A percentile compares a stretch with the other conserved stretches of the same genome.
phyloP scores from a whole-genome alignment of 441 rosid genomes.

The Euphorbia schlechtendalii region DNA sequence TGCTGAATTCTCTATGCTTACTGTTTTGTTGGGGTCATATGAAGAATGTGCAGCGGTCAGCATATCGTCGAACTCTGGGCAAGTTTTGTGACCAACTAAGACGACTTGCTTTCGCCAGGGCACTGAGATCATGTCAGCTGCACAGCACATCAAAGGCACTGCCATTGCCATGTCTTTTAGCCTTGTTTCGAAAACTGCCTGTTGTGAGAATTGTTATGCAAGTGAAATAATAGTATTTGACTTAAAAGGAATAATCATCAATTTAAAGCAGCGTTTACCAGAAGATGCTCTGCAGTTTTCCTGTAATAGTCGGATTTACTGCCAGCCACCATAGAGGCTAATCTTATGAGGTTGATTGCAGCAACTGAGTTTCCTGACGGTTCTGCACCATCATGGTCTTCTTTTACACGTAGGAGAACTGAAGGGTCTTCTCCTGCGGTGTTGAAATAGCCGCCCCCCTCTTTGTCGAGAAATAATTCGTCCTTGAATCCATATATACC shows the following conservation, averaged over 20 bases:
- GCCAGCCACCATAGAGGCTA: constrained; percentile 61
- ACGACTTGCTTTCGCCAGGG: constrained; percentile 64
- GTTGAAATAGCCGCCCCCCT: constrained; percentile 89
- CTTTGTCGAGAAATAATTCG: constrained; percentile 75
- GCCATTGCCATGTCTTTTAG: constrained; percentile 75
- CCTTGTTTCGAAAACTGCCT: constrained; percentile 77
- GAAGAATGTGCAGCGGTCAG: constrained; percentile 65
- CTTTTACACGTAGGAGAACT: constrained; percentile 86
- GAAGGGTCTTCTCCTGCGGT: constrained; percentile 87
- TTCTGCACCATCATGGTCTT: constrained; percentile 96
- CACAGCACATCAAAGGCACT: constrained; percentile 89
- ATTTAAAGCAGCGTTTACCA: constrained; percentile 36
- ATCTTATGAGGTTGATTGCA: constrained; percentile 70
- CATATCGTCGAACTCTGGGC: constrained; percentile 52
- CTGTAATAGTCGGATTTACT: constrained; percentile 48
- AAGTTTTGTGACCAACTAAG: constrained; percentile 52
- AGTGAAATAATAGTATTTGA: no score
- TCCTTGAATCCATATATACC: constrained; percentile 39
- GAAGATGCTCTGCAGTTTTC: constrained; percentile 63
- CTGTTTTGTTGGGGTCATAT: constrained; percentile 76
- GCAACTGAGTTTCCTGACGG: constrained; percentile 95
- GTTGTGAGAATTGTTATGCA: constrained; percentile 5
- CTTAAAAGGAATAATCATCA: neutral
- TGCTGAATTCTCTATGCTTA: constrained; percentile 22
- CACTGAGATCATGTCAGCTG: constrained; percentile 57